Conservation (phyloP, 352 stramenopile genomes). For the Globisporangium nunn region DNA sequence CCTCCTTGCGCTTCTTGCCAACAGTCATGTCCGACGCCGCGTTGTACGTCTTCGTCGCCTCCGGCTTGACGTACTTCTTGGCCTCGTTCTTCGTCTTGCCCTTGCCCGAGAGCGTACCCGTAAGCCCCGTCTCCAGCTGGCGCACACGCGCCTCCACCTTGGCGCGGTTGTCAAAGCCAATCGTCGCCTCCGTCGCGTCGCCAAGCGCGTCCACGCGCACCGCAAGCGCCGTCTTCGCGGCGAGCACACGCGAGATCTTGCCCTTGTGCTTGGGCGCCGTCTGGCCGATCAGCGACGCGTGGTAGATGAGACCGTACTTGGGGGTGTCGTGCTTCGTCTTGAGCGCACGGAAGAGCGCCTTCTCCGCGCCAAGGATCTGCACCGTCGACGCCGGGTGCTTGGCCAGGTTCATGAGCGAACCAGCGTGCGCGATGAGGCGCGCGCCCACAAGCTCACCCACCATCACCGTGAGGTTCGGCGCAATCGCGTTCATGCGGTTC, state of each 20-base stretch:
- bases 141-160: constrained; percentile 98
- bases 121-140: constrained; percentile 94
- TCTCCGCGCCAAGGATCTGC: constrained; percentile 99
- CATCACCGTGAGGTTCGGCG: constrained; percentile 99
- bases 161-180: constrained; percentile 95
- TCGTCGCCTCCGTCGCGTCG: constrained; percentile 93
- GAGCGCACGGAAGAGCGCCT: constrained; percentile 99
- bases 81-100: constrained; percentile 87
- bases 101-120: constrained; percentile 77
- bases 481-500: constrained; percentile 99
- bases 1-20: constrained; percentile 80
- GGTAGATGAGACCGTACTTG: constrained; percentile 99
- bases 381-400: constrained; percentile 99
- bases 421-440: constrained; percentile 98
- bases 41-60: constrained; percentile 89
- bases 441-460: constrained; percentile 98
- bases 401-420: constrained; percentile 98
- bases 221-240: constrained; percentile 97
- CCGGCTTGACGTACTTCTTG: constrained; percentile 88
- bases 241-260: constrained; percentile 98
- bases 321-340: constrained; percentile 99
- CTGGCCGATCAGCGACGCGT: constrained; percentile 98
- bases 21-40: constrained; percentile 93
- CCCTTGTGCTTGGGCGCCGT: constrained; percentile 99
- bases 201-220: constrained; percentile 98